Evolutionary conservation across 1,284 basidiomycete genomes (phyloP).

Genomic region (Moesziomyces globuligerus): DNA sequence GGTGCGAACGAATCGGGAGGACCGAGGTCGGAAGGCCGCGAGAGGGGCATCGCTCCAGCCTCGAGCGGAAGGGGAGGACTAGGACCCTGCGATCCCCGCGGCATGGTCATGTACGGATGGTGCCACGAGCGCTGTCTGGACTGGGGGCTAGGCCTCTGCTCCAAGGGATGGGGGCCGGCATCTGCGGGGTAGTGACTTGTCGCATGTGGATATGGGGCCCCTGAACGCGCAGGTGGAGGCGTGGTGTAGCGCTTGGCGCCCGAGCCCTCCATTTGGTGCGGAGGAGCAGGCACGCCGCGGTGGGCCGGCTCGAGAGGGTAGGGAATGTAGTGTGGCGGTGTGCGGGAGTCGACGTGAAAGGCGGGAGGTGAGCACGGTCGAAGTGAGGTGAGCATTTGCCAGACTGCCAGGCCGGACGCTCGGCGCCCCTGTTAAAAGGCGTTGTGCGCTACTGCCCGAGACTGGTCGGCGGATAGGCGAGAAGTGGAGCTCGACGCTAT

Average conservation of each 20-base stretch:
- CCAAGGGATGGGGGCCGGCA: constrained; percentile 3
- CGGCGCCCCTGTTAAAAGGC: background rate
- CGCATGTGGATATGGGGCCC: background rate
- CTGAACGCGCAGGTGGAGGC: constrained; percentile 9
- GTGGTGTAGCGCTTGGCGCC: constrained; percentile 23
- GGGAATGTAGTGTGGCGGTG: background rate
- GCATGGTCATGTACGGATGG: constrained; percentile 31
- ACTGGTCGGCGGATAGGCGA: no score
- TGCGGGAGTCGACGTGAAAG: constrained; percentile 12
- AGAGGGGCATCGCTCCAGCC: constrained; percentile 1
- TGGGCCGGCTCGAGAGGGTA: background rate
- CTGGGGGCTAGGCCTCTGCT: constrained; percentile 36
- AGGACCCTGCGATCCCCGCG: constrained; percentile 13
- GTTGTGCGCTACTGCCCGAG: no score
- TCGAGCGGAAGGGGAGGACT: constrained; percentile 25
- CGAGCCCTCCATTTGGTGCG: constrained; percentile 19
- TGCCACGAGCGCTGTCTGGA: constrained; percentile 43
- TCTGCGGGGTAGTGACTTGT: constrained; percentile 1
- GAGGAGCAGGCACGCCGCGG: background rate
- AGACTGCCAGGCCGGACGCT: constrained; percentile 9
- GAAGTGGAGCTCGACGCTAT: no score
- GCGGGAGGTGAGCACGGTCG: constrained; percentile 32
- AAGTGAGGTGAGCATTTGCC: constrained; percentile 40
- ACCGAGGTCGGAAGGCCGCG: constrained; percentile 17
- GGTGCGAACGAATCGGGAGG: background rate